Percentiles rank a stretch among this genome's conserved stretches.
phyloP scores from a whole-genome alignment of 1,139 yeast genomes.

The Blastobotrys ciferrii region DNA sequence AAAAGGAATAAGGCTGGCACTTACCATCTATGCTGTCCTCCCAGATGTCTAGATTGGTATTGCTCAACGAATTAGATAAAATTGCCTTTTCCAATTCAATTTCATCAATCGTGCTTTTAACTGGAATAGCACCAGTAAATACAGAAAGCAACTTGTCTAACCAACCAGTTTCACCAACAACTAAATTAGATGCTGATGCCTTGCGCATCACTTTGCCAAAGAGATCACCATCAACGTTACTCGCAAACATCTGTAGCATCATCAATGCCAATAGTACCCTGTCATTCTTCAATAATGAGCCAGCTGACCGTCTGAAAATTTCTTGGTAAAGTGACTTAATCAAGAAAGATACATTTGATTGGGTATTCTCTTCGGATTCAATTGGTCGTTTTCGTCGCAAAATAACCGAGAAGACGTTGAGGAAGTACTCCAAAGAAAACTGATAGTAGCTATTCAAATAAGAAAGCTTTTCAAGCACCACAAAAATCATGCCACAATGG shows the following conservation, averaged over 20 bases:
- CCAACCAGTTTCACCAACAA: conserved; percentile 11
- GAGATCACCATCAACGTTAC: conserved; percentile 7
- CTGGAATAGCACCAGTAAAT: conserved; percentile 7
- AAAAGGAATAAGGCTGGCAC: too few relatives aligned
- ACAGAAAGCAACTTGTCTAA: conserved; percentile 9
- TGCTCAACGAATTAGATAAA: not conserved
- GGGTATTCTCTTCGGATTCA: not conserved
- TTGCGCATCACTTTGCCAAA: conserved; percentile 9
- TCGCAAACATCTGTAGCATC: conserved; percentile 27
- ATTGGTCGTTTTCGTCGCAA: conserved; percentile 11
- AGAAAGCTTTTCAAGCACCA: conserved; percentile 46
- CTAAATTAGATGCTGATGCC: conserved; percentile 10
- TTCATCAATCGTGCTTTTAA: not conserved
- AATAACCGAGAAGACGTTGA: conserved; percentile 46
- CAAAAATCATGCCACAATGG: conserved; percentile 52
- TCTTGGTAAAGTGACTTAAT: conserved; percentile 45
- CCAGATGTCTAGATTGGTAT: conserved; percentile 15
- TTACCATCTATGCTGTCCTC: conserved; percentile 13
- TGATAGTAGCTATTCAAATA: conserved; percentile 52
- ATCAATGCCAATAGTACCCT: conserved; percentile 46
- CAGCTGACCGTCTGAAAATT: conserved; percentile 46
- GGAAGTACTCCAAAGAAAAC: conserved; percentile 52
- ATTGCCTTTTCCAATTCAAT: not conserved
- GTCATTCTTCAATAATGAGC: conserved; percentile 53
- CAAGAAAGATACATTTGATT: conserved; percentile 34